A percentile compares a stretch with the other conserved stretches of the same genome.
Evolutionary conservation across 177 flowering plant species (phyloP).

Genomic region (Vitis hybrid): DNA sequence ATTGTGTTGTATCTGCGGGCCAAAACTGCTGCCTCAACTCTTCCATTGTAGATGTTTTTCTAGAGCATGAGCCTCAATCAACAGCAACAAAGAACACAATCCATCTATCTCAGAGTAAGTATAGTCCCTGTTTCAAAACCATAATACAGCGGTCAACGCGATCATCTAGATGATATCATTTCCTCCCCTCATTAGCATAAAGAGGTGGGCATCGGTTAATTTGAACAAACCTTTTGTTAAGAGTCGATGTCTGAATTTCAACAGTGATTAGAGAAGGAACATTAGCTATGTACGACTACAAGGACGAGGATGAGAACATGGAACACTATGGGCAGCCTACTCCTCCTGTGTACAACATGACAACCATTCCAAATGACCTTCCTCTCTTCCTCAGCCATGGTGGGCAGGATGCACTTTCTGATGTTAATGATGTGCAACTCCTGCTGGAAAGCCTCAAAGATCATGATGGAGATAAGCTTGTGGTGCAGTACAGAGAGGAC

Average conservation of each 20-base stretch:
- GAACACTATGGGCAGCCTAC: slow-evolving; percentile 55
- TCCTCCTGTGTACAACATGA: slow-evolving; percentile 70
- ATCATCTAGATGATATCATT: no score
- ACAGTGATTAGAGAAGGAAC: slow-evolving; percentile 37
- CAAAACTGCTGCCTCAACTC: slow-evolving; percentile 39
- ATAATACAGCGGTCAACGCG: no score
- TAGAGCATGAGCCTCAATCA: slow-evolving; percentile 35
- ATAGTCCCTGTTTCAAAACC: background rate
- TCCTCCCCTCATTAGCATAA: no score
- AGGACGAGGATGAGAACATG: slow-evolving; percentile 35
- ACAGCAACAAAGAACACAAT: slow-evolving; percentile 40
- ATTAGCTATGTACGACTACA: slow-evolving; percentile 65
- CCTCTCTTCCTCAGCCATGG: slow-evolving; percentile 83
- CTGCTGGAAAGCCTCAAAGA: slow-evolving; percentile 52
- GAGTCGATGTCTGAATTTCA: background rate
- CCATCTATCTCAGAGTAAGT: slow-evolving; percentile 44
- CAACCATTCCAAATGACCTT: slow-evolving; percentile 59
- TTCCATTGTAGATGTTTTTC: slow-evolving; percentile 20
- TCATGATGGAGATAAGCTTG: slow-evolving; percentile 58
- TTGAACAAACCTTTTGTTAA: no score
- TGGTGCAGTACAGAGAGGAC: slow-evolving; percentile 43
- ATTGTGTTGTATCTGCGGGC: slow-evolving; percentile 17
- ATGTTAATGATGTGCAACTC: slow-evolving; percentile 50
- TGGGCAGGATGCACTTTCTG: slow-evolving; percentile 67
- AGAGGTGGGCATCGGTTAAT: no score